Evolutionary conservation across 2,329 filamentous ascomycete genomes (phyloP), one percentile per base, ranked within the genome.

Genomic region (Aspergillus niger): DNA sequence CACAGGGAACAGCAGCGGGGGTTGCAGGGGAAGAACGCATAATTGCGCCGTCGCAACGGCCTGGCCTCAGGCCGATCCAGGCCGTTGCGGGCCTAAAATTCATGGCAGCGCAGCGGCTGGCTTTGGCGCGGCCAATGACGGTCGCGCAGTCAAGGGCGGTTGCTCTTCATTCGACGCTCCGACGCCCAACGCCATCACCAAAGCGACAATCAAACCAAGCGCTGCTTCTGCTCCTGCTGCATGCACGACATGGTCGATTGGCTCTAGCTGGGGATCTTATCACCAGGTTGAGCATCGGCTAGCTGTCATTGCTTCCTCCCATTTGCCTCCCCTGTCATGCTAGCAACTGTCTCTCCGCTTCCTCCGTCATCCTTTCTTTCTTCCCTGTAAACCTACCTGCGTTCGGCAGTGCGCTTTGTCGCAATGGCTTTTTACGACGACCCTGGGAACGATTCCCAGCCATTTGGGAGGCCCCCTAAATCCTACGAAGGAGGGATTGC

Each of bases 341-440:
- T 65, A 55, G 62, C 64, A 43, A 62, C 38, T 43, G 24, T 32
- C 58, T 63, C 60, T 48, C 57, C 59, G 50, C 55, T 51, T 53
- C 20, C 32, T 61, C 56, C 56, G 39, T 63, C 53, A 65, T 55
- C 63, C 57, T 61, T 41, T 55, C 59, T 62, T 36, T 49, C 49
- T 58, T 44, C 48, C 55, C 57, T 56, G 41, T 41, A 38, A 50
- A 49, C 55, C n/a, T 36, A 28, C 41, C 55, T 49, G 63, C 43
- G 52, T 55, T 50, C 54, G 36, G 22, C 39, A 26, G 36, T 43
- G 20, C 36, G 38, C 57, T 57, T 58, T 26, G 63, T 63, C 56
- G 62, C 59, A 38, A 78, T 79, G 77, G 74, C 76, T 57, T 74
- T 68, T 56, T 77, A 76, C 63, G 76, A 79, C 11, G 77, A 79